Conservation (phyloP, 352 stramenopile species). For the Globisporangium recalcitrans region DNA sequence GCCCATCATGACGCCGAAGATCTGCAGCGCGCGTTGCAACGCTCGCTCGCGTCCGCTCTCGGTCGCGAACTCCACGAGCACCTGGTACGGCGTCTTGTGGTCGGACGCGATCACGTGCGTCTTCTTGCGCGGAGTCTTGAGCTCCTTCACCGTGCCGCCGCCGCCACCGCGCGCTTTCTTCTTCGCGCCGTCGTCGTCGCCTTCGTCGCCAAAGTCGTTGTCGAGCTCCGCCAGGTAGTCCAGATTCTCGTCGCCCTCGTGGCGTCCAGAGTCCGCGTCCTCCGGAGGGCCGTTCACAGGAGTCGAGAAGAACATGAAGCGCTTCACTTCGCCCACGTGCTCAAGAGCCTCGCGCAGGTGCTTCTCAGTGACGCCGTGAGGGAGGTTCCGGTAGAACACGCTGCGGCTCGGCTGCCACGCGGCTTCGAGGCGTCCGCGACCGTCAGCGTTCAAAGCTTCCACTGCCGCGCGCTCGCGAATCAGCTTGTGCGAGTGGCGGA, state of each 20-base stretch:
- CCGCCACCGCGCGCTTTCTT: slow-evolving; percentile 15
- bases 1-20: slow-evolving; percentile 86
- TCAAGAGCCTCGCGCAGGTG: slow-evolving; percentile 59
- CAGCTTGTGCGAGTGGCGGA: slow-evolving; percentile 64
- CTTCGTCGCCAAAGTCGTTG: slow-evolving; percentile 26
- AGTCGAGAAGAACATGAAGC: slow-evolving; percentile 65
- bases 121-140: slow-evolving; percentile 50
- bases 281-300: slow-evolving; percentile 55
- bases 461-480: slow-evolving; percentile 47
- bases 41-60: slow-evolving; percentile 41
- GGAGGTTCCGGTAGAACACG: slow-evolving; percentile 82
- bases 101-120: slow-evolving; percentile 73
- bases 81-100: slow-evolving; percentile 60
- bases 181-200: slow-evolving; percentile 21
- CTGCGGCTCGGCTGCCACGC: slow-evolving; percentile 48
- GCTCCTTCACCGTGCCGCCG: slow-evolving; percentile 20
- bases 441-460: slow-evolving; percentile 36
- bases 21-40: slow-evolving; percentile 73
- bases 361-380: slow-evolving; percentile 55
- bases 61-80: slow-evolving; percentile 71
- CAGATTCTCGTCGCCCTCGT: slow-evolving; percentile 21
- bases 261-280: slow-evolving; percentile 18
- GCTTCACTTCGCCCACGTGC: slow-evolving; percentile 63
- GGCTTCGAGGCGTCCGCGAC: slow-evolving; percentile 28
- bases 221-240: slow-evolving; percentile 30